Base-by-base conservation (phyloP, 192 early-diverging fungal genomes). In the Linnemannia elongata region DNA sequence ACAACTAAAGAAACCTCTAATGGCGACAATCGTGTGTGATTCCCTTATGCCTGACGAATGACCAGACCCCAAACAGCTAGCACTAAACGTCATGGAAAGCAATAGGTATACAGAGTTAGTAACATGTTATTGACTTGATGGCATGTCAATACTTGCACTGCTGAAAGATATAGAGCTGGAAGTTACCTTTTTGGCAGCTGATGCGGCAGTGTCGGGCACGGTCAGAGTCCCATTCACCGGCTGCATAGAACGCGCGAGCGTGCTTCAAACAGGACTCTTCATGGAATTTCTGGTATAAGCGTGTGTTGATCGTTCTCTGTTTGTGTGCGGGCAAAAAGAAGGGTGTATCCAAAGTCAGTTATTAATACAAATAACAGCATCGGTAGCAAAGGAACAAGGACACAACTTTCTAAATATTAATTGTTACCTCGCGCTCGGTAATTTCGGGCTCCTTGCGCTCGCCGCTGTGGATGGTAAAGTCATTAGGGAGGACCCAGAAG, bases 401-500 rank as follows among this genome's bases (percentile, higher is more conserved):
- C 12, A 44, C 12, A 10, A 13, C 0, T 0, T 45, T 15, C 44
- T 45, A 52, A 52, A 52, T 18, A 52, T 52, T 52, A 15, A 35
- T 39, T 30, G 38, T 63, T 88, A 90, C 90, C 88, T 92, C 90
- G 47, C 89, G 90, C 42, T 89, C 89, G 13, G 87, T 81, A 6
- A 90, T 49, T 17, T 78, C 81, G 6, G 75, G 35, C 3, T 89
- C 81, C 15, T 79, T 54, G 6, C 69, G 30, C 12, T 72, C 66
- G 15, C 84, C 85, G 27, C 84, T 49, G 45, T 91, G 82, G 68
- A 89, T 60, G 4, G 90, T 88, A 78, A 90, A 93, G 36, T 83
- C 90, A 47, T 89, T 80, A 2, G 91, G 92, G 8, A 92, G 57
- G 0, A 93, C 92, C 91, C 91, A 92, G 33, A 93, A 91, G 45